These are phyloP conservation scores for Cadophora luteo-olivacea DNA, from an alignment of 2,329 filamentous ascomycete species.

Conservation along the genomic window DNA sequence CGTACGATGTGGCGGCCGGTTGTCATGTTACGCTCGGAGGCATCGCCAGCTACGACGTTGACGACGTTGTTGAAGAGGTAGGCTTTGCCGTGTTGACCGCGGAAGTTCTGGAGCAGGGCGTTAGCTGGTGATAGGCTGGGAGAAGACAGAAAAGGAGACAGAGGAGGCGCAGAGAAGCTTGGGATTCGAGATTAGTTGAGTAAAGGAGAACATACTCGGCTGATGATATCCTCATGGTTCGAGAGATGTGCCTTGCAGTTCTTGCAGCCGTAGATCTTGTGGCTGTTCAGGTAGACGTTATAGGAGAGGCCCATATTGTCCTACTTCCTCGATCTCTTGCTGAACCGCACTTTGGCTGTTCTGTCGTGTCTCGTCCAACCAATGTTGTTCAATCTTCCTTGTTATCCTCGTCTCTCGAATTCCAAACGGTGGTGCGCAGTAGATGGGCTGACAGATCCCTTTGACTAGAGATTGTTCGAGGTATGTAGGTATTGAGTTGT, in stretches of 20 bases:
- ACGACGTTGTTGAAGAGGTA: conserved; percentile 96
- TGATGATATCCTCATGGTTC: conserved; percentile 96
- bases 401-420: background rate
- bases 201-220: conserved; percentile 67
- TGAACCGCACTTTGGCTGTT: background rate
- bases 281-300: conserved; percentile 87
- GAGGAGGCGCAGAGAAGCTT: conserved; percentile 15
- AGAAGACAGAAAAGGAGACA: conserved; percentile 7
- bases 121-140: conserved; percentile 52
- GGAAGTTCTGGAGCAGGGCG: conserved; percentile 76
- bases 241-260: conserved; percentile 94
- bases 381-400: background rate
- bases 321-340: conserved; percentile 5
- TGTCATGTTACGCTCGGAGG: conserved; percentile 97
- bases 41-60: conserved; percentile 82
- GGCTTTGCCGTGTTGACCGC: conserved; percentile 96
- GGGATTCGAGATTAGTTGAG: background rate
- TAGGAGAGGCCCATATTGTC: conserved; percentile 81
- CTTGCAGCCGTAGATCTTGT: conserved; percentile 92
- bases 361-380: background rate
- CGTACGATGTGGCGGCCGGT: conserved; percentile 93
- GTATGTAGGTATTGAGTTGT: background rate
- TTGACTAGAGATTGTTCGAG: background rate
- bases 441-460: background rate
- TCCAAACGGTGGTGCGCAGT: background rate